phyloP scores from a whole-genome alignment of 495 filamentous ascomycete genomes.

The Penicillium canescens region DNA sequence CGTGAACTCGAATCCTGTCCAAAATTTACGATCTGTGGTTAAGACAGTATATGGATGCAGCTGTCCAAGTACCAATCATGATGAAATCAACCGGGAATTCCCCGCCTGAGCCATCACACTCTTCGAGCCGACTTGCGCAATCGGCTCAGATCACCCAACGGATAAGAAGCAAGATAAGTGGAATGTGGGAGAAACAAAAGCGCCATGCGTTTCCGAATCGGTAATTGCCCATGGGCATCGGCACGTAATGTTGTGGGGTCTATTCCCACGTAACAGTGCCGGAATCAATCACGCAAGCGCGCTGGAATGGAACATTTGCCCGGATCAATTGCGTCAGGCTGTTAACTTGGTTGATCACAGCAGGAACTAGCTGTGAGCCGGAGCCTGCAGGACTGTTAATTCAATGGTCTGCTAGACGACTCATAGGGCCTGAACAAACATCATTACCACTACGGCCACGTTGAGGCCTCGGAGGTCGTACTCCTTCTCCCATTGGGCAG shows the following conservation, averaged over 20 bases:
- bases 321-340: slow-evolving; percentile 6
- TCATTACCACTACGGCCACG: slow-evolving; percentile 53
- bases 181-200: background rate
- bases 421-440: slow-evolving; percentile 11
- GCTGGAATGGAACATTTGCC: background rate
- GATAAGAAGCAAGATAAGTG: background rate
- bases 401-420: background rate
- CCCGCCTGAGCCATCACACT: background rate
- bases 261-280: background rate
- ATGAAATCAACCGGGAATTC: background rate
- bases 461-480: slow-evolving; percentile 54
- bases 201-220: background rate
- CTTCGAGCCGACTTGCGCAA: background rate
- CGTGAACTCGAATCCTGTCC: slow-evolving; percentile 7
- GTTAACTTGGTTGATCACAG: slow-evolving; percentile 1
- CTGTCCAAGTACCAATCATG: background rate
- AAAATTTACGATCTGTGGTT: slow-evolving; percentile 1
- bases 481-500: slow-evolving; percentile 53
- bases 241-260: too few relatives aligned
- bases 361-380: slow-evolving; percentile 7
- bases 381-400: slow-evolving; percentile 1
- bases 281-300: background rate
- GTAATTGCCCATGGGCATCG: background rate
- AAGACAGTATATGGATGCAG: background rate
- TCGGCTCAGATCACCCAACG: slow-evolving; percentile 2